Conservation (phyloP, 371 early-diverging fungal genomes). For the Saksenaea oblongispora region DNA sequence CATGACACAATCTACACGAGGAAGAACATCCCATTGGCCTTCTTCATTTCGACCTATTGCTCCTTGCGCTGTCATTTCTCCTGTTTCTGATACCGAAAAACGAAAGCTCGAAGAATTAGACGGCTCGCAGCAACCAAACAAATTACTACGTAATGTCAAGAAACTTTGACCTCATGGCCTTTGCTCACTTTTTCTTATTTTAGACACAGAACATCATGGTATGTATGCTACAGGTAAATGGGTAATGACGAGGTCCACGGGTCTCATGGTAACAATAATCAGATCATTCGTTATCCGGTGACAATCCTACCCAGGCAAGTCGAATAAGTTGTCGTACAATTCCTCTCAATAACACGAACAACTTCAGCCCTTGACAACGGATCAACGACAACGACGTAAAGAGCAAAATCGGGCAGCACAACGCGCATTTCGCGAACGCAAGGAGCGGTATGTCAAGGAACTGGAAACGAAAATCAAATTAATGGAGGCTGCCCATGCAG, state of each 20-base stretch:
- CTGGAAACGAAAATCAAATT: constrained; percentile 66
- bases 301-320: background rate
- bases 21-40: background rate
- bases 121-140: background rate
- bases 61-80: background rate
- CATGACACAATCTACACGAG: constrained; percentile 5
- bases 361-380: constrained; percentile 14
- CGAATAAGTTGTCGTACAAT: background rate
- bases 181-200: background rate
- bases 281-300: background rate
- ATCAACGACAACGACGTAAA: constrained; percentile 59
- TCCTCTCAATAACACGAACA: constrained; percentile 1
- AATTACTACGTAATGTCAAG: background rate
- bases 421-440: constrained; percentile 76
- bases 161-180: background rate
- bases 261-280: background rate
- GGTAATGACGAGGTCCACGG: background rate
- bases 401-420: constrained; percentile 84
- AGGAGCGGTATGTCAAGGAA: constrained; percentile 68
- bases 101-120: background rate
- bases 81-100: background rate
- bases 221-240: background rate
- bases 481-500: constrained; percentile 53
- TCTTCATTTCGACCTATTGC: constrained; percentile 2
- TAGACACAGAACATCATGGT: background rate